phyloP scores from a whole-genome alignment of 164 flowering plant species.

The Vitis rotundifolia region DNA sequence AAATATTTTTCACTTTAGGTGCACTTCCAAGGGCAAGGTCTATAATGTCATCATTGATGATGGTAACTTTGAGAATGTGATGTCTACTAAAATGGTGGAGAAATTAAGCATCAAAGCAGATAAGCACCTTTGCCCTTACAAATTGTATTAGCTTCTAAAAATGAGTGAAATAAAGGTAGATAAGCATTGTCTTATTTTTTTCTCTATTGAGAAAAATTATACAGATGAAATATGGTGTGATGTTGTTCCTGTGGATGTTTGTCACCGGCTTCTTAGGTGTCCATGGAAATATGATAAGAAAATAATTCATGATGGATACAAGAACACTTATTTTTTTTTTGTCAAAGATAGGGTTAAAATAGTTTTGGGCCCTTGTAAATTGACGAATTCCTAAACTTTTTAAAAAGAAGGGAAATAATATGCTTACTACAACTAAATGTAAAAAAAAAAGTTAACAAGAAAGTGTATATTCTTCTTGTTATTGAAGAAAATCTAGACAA shows the following conservation, averaged over 20 bases:
- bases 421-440: neutral
- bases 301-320: neutral
- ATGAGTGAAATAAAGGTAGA: neutral
- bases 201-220: neutral
- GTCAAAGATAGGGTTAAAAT: no score
- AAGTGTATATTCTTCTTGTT: neutral
- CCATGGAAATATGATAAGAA: slow-evolving; percentile 7
- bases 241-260: slow-evolving; percentile 10
- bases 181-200: neutral
- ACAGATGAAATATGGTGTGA: slow-evolving; percentile 5
- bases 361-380: no score
- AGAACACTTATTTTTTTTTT: neutral
- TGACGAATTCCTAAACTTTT: neutral
- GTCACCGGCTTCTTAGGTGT: neutral
- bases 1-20: no score
- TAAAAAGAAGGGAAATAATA: neutral
- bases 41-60: neutral
- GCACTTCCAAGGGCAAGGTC: neutral
- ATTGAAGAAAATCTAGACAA: neutral
- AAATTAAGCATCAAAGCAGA: neutral
- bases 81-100: neutral
- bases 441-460: no score
- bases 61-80: slow-evolving; percentile 4
- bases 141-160: neutral
- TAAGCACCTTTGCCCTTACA: neutral